phyloP scores from a whole-genome alignment of 2,329 filamentous ascomycete genomes.

The Cryphonectria naterciae region DNA sequence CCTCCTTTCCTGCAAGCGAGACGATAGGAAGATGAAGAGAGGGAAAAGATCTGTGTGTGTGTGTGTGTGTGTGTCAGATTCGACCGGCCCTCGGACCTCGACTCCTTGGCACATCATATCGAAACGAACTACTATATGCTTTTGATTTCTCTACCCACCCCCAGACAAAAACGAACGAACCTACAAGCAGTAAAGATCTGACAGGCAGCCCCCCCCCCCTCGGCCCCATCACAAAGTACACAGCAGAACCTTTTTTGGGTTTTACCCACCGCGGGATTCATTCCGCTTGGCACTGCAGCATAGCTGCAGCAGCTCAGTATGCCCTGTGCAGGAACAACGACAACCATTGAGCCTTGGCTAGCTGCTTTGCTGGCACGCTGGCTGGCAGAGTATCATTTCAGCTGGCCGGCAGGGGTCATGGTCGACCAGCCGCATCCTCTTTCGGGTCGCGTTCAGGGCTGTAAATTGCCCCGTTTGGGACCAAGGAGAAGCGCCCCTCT shows the following conservation, averaged over 20 bases:
- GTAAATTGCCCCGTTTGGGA: neutral
- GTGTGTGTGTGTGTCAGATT: neutral
- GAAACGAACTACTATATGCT: neutral
- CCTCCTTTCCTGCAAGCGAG: neutral
- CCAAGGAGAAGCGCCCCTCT: slow-evolving; percentile 13
- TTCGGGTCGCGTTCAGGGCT: neutral
- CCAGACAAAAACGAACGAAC: neutral
- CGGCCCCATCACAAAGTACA: neutral
- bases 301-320: neutral
- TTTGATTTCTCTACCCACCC: neutral
- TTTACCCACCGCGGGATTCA: neutral
- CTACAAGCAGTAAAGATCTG: slow-evolving; percentile 5
- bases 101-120: neutral
- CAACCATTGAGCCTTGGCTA: neutral
- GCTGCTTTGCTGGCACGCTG: neutral
- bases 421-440: slow-evolving; percentile 18
- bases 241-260: neutral
- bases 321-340: neutral
- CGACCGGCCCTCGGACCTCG: neutral
- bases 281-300: neutral
- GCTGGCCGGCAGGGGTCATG: neutral
- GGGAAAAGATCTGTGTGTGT: neutral
- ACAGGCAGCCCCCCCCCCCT: neutral
- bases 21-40: neutral
- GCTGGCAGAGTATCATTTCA: neutral